Evolutionary conservation across 225 moss, liverwort and hornwort species (phyloP), one percentile per base, ranked within the genome.

Genomic region (Takakia lepidozioides): DNA sequence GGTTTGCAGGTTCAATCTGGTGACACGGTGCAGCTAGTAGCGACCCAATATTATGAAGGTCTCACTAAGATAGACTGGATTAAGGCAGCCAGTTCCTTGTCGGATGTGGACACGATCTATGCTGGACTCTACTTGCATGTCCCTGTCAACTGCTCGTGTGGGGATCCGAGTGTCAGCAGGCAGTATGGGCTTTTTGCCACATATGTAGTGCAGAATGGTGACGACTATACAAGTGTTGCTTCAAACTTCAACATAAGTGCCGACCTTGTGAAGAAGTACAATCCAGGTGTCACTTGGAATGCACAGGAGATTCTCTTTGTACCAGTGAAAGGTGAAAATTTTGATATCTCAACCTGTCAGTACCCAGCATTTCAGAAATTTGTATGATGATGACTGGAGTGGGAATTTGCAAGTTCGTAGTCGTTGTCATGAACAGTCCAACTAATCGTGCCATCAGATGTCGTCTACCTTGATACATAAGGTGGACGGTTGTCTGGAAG

Each of bases 91-190:
- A 75, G 57, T 25, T 15, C 19, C 9, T 1, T 78, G 10, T 8
- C 50, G 5, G 43, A 67, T 24, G 23, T 30, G 17, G 62, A 51
- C 14, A 42, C 51, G 51, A 68, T 83, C 25, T 21, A 59, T 2
- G 26, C 58, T 0, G 70, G 65, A 0, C 25, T 19, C 1, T 10
- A 8, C 2, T 46, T 87, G 19, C 39, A 46, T 37, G 66, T 95
- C 21, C 90, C 93, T 15, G 87, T 95, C 24, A 71, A 78, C 42
- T 95, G 93, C 61, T 87, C 67, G 29, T 95, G 93, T 41, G 93
- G 93, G 28, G 68, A 87, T 37, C 66, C 82, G 0, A 44, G 11
- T 14, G 55, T 93, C 1, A 86, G 74, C 62, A 22, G 27, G 19
- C 28, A 29, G 26, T 87, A 71, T 59, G 90, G 93, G 38, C 82